Evolutionary conservation across 345 rosid genomes (phyloP), one percentile per base, ranked within the genome.

Genomic region (Reutealis trisperma): DNA sequence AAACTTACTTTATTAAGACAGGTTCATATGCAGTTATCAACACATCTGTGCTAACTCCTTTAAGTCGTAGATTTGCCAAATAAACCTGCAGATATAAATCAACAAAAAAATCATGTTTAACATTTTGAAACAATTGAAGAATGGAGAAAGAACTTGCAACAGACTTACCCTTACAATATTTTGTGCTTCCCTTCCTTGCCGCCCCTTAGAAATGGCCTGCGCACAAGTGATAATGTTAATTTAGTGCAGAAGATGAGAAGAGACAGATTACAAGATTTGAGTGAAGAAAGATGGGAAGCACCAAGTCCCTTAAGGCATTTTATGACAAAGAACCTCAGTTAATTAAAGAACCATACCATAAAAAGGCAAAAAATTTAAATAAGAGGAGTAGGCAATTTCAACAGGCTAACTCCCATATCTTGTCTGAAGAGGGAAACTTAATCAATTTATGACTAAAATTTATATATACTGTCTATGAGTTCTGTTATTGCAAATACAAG

Each of bases 121-220:
- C 22, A 74, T 73, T 78, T 82, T 25, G 49, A 66, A 79, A 73
- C 47, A 55, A 16, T n/a, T 51, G n/a, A 12, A 44, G 58, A 60
- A 55, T 4, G 64, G 34, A 42, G 25, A 67, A 51, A 76, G 64
- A 78, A 77, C 71, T 77, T 12, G 34, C 55, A 19, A 41, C 47
- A 57, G 21, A 49, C 80, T 64, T 75, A 91, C 98, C 88, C 75
- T 88, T 69, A 93, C 85, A 67, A 88, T 71, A 79, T 94, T 94
- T 70, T 90, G 97, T 4, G 98, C 97, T 82, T 93, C 98, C 84
- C 93, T 90, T 84, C 98, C 99, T 70, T 95, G 99, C 24, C 89
- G 85, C 77, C 90, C 99, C 85, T 95, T 93, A 7, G 99, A 91
- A 77, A 91, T 82, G 51, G 88, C 88, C 96, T 94, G 78, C 58